phyloP scores from a whole-genome alignment of 352 stramenopile genomes.

The Chrysophaeum taylorii region DNA sequence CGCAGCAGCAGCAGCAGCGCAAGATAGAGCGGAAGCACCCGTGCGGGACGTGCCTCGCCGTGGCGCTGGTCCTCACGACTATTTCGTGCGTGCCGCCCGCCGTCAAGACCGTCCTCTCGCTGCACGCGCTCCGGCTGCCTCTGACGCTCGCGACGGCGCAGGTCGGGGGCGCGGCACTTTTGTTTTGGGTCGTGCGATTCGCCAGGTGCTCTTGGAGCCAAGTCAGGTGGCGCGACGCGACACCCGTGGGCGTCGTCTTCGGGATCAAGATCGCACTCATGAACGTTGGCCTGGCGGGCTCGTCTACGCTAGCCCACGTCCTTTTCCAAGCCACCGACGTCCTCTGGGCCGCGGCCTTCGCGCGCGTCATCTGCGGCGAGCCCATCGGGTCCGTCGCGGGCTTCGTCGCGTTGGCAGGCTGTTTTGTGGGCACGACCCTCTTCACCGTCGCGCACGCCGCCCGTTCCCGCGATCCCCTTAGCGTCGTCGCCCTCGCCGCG shows the following conservation, averaged over 20 bases:
- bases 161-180: too few species aligned
- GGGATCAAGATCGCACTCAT: constrained; percentile 23
- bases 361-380: constrained; percentile 19
- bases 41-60: too few species aligned
- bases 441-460: constrained; percentile 15
- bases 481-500: neutral
- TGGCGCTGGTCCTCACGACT: too few species aligned
- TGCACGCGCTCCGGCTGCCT: too few species aligned
- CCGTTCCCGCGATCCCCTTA: constrained; percentile 5
- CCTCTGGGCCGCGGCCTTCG: constrained; percentile 22
- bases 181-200: too few species aligned
- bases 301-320: constrained; percentile 18
- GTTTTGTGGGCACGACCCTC: constrained; percentile 13
- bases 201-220: too few species aligned
- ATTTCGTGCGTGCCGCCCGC: too few species aligned
- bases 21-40: too few species aligned
- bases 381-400: constrained; percentile 1
- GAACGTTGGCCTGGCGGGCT: constrained; percentile 20
- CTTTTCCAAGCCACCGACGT: constrained; percentile 24
- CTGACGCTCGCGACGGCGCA: too few species aligned
- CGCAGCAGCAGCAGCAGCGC: too few species aligned
- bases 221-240: too few species aligned
- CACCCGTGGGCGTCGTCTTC: constrained; percentile 23
- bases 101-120: too few species aligned
- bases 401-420: constrained; percentile 2